These are phyloP conservation scores for Adansonia gregorii DNA, from an alignment of 441 rosid genomes.

Conservation along the genomic window DNA sequence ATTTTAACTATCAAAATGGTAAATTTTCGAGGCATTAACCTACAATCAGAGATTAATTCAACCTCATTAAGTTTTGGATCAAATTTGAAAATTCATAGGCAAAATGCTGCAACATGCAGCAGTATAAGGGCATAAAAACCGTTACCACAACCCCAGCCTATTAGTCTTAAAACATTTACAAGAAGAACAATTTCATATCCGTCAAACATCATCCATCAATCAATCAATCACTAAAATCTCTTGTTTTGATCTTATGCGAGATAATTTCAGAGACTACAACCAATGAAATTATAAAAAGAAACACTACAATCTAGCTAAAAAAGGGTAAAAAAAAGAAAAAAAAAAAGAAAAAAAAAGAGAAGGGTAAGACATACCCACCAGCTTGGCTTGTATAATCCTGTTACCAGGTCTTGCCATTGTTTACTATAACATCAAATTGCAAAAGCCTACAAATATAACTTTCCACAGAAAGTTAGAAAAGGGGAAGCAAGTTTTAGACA, in stretches of 20 bases:
- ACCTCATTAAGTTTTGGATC: not conserved
- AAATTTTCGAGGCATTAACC: not conserved
- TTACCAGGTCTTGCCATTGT: slow-evolving; percentile 59
- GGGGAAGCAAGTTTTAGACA: slow-evolving; percentile 4
- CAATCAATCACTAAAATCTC: not conserved
- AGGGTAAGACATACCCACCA: slow-evolving; percentile 60
- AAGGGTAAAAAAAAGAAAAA: not conserved
- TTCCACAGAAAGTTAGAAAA: not conserved
- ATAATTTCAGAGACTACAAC: not conserved
- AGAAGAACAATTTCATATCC: not conserved
- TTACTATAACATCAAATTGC: not conserved
- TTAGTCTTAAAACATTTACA: not conserved
- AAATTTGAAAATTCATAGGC: not conserved
- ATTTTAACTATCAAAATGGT: not conserved
- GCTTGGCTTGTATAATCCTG: slow-evolving; percentile 69
- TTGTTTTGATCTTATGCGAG: not conserved
- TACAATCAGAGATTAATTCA: not conserved
- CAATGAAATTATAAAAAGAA: not conserved
- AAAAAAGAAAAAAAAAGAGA: not conserved
- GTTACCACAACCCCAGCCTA: not conserved
- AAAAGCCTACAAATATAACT: not conserved
- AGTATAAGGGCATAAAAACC: not conserved
- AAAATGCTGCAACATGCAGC: not conserved
- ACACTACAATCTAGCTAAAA: not conserved
- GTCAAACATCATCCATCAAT: not conserved